A percentile compares a stretch with the other conserved stretches of the same genome.
phyloP scores from a whole-genome alignment of 2,329 filamentous ascomycete genomes.

The Colletotrichum navitas region DNA sequence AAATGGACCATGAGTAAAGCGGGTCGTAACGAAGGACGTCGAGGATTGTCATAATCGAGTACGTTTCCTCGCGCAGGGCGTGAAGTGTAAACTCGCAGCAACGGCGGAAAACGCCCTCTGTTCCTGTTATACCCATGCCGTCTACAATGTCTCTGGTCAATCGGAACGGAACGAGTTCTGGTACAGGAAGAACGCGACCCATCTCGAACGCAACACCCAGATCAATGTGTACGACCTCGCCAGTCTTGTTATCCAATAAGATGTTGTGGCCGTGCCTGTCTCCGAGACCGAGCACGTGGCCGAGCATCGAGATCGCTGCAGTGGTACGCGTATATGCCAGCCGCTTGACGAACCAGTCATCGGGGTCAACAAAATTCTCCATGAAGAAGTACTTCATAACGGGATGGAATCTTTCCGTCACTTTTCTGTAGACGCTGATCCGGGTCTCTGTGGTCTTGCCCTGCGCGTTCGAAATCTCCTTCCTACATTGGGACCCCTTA shows the following conservation, averaged over 20 bases:
- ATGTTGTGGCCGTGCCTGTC: slow-evolving; percentile 98
- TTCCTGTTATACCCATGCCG: slow-evolving; percentile 95
- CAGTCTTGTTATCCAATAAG: slow-evolving; percentile 87
- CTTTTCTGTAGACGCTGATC: slow-evolving; percentile 80
- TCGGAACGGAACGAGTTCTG: slow-evolving; percentile 95
- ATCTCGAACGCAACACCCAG: slow-evolving; percentile 97
- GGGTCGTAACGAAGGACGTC: slow-evolving; percentile 99
- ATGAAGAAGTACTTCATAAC: slow-evolving; percentile 98
- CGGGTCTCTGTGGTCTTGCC: slow-evolving; percentile 77
- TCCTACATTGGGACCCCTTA: slow-evolving; percentile 81
- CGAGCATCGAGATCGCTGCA: slow-evolving; percentile 94
- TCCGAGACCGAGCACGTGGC: slow-evolving; percentile 91
- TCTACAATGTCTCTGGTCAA: slow-evolving; percentile 95
- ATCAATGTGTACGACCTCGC: slow-evolving; percentile 97
- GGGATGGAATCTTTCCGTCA: slow-evolving; percentile 86
- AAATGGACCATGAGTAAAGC: slow-evolving; percentile 94
- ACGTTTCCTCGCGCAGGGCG: slow-evolving; percentile 92
- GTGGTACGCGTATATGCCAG: slow-evolving; percentile 94
- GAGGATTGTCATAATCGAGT: slow-evolving; percentile 98
- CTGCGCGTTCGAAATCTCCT: slow-evolving; percentile 81
- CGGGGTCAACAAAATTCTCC: slow-evolving; percentile 91
- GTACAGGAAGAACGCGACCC: slow-evolving; percentile 92
- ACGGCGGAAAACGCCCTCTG: slow-evolving; percentile 95
- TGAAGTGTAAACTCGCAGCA: slow-evolving; percentile 98
- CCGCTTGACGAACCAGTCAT: slow-evolving; percentile 93